Percentiles rank a stretch among this genome's conserved stretches.
These are phyloP conservation scores for Penstemon barbatus DNA, from an alignment of 257 asterid species.

Conservation along the genomic window DNA sequence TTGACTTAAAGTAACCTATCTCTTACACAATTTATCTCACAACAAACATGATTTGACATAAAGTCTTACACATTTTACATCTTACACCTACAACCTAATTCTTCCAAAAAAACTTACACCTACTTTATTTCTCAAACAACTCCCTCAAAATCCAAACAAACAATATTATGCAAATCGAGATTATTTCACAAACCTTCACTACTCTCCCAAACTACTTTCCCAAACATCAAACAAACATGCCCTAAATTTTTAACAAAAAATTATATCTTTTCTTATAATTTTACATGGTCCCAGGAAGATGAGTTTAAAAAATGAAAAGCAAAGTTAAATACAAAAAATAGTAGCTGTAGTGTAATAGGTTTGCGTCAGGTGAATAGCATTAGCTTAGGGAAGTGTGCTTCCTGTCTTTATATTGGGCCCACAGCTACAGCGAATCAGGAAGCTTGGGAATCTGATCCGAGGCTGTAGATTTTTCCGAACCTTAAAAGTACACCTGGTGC, in stretches of 20 bases:
- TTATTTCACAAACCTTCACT: too few species aligned
- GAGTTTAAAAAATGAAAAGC: neutral
- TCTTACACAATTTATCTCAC: too few species aligned
- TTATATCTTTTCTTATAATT: too few species aligned
- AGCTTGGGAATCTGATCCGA: slow-evolving; percentile 32
- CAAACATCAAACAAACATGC: neutral
- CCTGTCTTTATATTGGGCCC: slow-evolving; percentile 18
- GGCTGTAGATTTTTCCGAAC: slow-evolving; percentile 43
- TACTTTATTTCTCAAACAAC: too few species aligned
- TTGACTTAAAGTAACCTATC: too few species aligned
- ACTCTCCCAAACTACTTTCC: neutral
- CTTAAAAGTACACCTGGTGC: slow-evolving; percentile 28
- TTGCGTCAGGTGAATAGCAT: neutral
- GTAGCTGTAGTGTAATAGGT: neutral
- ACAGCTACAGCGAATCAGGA: slow-evolving; percentile 20
- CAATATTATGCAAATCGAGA: too few species aligned
- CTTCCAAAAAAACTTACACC: too few species aligned
- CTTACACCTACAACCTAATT: too few species aligned
- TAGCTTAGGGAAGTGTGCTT: neutral
- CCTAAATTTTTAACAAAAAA: neutral
- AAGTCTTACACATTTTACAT: too few species aligned
- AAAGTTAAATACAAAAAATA: too few species aligned
- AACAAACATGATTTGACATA: too few species aligned
- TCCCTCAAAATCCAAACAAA: too few species aligned
- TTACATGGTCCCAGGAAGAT: neutral